Conservation (phyloP, 352 stramenopile genomes). For the Phytopythium ostracodes region DNA sequence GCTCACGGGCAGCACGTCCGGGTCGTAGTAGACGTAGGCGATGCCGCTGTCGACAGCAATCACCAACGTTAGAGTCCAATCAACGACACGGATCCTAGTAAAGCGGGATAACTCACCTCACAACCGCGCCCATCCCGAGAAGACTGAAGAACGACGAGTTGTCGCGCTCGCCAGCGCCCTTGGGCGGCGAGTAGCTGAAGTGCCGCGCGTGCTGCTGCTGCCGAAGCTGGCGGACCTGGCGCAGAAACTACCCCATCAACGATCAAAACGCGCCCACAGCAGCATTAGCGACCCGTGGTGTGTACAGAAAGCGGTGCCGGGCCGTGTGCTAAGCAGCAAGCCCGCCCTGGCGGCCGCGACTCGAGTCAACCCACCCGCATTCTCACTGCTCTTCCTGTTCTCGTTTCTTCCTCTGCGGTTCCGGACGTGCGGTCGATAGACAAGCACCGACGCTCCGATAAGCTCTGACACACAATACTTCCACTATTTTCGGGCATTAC, state of each 20-base stretch:
- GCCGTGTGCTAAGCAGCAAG: neutral
- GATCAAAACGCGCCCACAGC: neutral
- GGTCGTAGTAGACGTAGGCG: conserved; percentile 84
- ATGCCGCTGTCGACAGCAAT: conserved; percentile 57
- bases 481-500: neutral
- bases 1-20: conserved; percentile 66
- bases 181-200: conserved; percentile 68
- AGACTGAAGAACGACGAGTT: conserved; percentile 84
- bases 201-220: conserved; percentile 32
- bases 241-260: conserved; percentile 15
- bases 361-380: conserved; percentile 5
- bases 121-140: conserved; percentile 48
- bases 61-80: neutral
- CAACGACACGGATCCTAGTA: neutral
- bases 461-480: neutral
- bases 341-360: neutral
- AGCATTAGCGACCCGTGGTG: neutral
- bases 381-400: neutral
- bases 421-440: conserved; percentile 1
- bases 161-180: conserved; percentile 54
- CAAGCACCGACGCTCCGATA: neutral
- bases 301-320: neutral
- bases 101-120: conserved; percentile 37
- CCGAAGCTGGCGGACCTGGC: conserved; percentile 21
- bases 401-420: neutral